A percentile compares a stretch with the other conserved stretches of the same genome.
Conservation (phyloP, 2,329 filamentous ascomycete species). For the Atkinsonella texensis region DNA sequence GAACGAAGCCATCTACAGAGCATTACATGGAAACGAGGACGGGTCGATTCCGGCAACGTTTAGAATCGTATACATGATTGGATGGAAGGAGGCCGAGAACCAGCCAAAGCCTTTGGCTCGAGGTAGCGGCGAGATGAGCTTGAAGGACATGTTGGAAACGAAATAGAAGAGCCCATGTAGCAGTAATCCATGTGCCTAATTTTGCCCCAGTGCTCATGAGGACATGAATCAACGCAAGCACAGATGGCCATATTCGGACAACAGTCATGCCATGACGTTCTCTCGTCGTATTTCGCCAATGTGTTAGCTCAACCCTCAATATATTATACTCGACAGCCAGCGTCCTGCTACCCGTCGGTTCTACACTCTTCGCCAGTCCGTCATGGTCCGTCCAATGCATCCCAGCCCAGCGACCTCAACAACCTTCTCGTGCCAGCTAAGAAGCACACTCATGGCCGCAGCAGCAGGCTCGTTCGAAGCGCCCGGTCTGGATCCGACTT, state of each 20-base stretch:
- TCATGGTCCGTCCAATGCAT: conserved; percentile 89
- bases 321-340: not conserved
- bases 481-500: conserved; percentile 49
- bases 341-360: not conserved
- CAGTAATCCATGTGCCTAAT: not conserved
- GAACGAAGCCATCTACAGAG: conserved; percentile 76
- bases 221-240: not conserved
- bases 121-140: conserved; percentile 74
- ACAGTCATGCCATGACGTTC: not conserved
- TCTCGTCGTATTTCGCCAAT: not conserved
- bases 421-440: conserved; percentile 98
- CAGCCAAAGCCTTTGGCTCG: conserved; percentile 71
- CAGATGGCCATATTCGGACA: not conserved
- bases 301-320: too few relatives aligned
- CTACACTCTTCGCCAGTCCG: conserved; percentile 71
- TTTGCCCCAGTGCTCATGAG: too few relatives aligned
- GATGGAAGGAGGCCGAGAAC: conserved; percentile 76
- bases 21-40: conserved; percentile 73
- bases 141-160: conserved; percentile 64
- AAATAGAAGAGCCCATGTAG: conserved; percentile 19
- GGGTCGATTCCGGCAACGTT: conserved; percentile 80
- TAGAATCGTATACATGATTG: conserved; percentile 95
- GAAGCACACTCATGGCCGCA: conserved; percentile 86
- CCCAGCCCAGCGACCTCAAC: conserved; percentile 88
- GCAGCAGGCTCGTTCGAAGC: conserved; percentile 56